Conservation (phyloP, 495 filamentous ascomycete species). For the Neurospora sp. region DNA sequence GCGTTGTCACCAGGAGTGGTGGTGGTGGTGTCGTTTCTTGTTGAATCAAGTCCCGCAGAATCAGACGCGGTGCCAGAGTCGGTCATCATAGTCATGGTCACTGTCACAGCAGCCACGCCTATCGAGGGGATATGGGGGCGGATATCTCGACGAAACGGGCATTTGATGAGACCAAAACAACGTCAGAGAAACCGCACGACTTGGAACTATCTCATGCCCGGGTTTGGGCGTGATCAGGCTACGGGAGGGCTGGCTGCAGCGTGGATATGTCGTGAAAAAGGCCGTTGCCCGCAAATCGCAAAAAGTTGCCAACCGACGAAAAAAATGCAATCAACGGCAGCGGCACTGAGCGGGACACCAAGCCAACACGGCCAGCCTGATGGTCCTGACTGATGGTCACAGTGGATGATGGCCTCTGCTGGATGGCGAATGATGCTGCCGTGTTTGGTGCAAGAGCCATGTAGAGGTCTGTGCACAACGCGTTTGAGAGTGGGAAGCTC, state of each 20-base stretch:
- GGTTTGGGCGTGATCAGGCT: slow-evolving; percentile 53
- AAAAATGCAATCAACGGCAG: slow-evolving; percentile 16
- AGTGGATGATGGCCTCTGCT: slow-evolving; percentile 2
- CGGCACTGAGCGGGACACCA: slow-evolving; percentile 1
- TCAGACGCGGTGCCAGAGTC: slow-evolving; percentile 4
- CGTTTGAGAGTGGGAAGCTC: background rate
- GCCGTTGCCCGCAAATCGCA: slow-evolving; percentile 33
- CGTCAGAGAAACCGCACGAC: slow-evolving; percentile 52
- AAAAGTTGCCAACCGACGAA: slow-evolving; percentile 32
- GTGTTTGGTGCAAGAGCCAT: background rate
- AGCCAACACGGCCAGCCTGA: background rate
- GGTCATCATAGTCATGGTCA: slow-evolving; percentile 8
- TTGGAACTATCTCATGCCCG: slow-evolving; percentile 40
- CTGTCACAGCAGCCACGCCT: background rate
- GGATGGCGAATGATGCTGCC: slow-evolving; percentile 17
- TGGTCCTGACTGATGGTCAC: background rate
- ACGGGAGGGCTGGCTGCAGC: slow-evolving; percentile 29
- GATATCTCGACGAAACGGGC: slow-evolving; percentile 55
- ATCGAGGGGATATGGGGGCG: slow-evolving; percentile 31
- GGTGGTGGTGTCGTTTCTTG: slow-evolving; percentile 9
- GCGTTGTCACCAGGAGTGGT: background rate
- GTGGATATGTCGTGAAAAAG: slow-evolving; percentile 25
- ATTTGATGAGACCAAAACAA: slow-evolving; percentile 49
- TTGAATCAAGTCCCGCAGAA: background rate
- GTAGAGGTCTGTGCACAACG: background rate